Conservation (phyloP, 164 flowering plant genomes). For the Aristolochia californica region DNA sequence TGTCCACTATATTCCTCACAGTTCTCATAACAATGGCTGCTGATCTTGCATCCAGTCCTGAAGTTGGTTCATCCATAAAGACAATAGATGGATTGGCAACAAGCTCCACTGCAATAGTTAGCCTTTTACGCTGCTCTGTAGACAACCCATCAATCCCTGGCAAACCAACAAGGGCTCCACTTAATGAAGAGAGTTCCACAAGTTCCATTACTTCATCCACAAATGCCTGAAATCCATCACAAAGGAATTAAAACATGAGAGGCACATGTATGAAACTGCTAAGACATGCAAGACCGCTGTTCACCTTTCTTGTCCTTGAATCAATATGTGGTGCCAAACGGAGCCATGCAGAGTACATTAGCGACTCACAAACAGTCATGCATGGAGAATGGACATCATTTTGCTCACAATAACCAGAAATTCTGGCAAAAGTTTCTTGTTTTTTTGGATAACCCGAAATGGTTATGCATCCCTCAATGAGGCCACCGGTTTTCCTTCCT, state of each 20-base stretch:
- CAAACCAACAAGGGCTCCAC: constrained; percentile 87
- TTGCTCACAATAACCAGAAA: constrained; percentile 99
- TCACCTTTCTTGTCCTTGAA: constrained; percentile 71
- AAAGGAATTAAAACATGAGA: constrained; percentile 12
- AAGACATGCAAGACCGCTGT: background rate
- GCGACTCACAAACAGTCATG: constrained; percentile 84
- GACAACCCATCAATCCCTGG: constrained; percentile 97
- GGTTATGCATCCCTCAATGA: constrained; percentile 67
- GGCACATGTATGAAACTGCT: background rate
- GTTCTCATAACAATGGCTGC: constrained; percentile 99
- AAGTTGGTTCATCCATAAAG: constrained; percentile 99
- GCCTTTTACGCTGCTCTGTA: constrained; percentile 90
- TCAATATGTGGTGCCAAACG: constrained; percentile 72
- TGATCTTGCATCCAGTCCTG: constrained; percentile 95
- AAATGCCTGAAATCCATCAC: constrained; percentile 49
- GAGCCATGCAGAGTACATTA: constrained; percentile 90
- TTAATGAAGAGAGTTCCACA: constrained; percentile 78
- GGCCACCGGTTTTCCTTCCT: constrained; percentile 96
- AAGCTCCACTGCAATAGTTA: constrained; percentile 96
- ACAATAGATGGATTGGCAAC: constrained; percentile 98
- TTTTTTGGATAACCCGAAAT: constrained; percentile 87
- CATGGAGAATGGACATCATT: constrained; percentile 96
- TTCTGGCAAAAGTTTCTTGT: constrained; percentile 96
- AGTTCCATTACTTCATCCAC: constrained; percentile 98
- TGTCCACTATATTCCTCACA: constrained; percentile 92